These are phyloP conservation scores for Licmophora abbreviata DNA, from an alignment of 108 stramenopile species.

Conservation along the genomic window DNA sequence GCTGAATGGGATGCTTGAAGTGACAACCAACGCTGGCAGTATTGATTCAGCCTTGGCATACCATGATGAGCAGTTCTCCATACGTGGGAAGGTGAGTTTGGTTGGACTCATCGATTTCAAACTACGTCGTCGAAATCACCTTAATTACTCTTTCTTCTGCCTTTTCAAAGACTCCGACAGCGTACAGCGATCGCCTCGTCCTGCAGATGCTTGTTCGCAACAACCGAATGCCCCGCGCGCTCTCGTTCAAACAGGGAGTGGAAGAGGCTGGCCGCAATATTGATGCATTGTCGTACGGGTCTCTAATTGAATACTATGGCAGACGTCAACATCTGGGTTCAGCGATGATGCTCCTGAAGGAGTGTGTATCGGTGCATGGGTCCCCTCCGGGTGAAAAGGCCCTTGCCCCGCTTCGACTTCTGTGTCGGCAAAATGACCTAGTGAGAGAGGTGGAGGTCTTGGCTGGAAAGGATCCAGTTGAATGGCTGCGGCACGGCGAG, in stretches of 20 bases:
- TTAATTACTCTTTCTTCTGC: not conserved
- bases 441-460: constrained; percentile 39
- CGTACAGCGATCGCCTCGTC: constrained; percentile 71
- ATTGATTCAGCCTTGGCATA: constrained; percentile 53
- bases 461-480: constrained; percentile 67
- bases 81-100: constrained; percentile 38
- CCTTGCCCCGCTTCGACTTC: constrained; percentile 35
- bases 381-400: constrained; percentile 58
- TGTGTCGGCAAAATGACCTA: constrained; percentile 35
- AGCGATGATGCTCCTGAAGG: constrained; percentile 67
- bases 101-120: not conserved
- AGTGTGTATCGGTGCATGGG: constrained; percentile 63
- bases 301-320: constrained; percentile 65
- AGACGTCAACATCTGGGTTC: constrained; percentile 60
- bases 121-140: not conserved
- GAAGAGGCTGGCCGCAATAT: constrained; percentile 52
- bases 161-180: constrained; percentile 37
- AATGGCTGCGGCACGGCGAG: constrained; percentile 68
- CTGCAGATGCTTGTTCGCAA: constrained; percentile 75
- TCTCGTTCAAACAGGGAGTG: constrained; percentile 59
- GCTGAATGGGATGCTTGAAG: constrained; percentile 65
- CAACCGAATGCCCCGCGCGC: constrained; percentile 51
- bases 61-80: constrained; percentile 45
- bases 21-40: constrained; percentile 46
- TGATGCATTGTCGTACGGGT: constrained; percentile 68